phyloP scores from a whole-genome alignment of 371 early-diverging fungal species.

The Dichotomocladium elegans region DNA sequence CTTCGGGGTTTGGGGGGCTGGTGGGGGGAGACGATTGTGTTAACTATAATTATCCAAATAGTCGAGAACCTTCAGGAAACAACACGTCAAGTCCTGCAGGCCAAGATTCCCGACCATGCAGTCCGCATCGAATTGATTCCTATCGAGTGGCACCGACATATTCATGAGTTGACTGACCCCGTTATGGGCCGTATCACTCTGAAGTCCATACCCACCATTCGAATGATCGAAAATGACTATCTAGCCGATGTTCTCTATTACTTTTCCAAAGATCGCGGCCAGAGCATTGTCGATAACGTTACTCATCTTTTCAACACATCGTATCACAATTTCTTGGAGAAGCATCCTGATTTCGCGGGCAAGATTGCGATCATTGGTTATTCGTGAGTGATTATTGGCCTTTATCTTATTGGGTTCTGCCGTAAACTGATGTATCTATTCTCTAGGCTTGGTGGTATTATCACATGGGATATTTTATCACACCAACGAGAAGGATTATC shows the following conservation, averaged over 20 bases:
- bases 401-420: no score
- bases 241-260: slow-evolving; percentile 66
- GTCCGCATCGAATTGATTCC: slow-evolving; percentile 52
- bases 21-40: no score
- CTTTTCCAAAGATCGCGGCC: slow-evolving; percentile 53
- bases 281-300: slow-evolving; percentile 54
- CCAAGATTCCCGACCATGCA: slow-evolving; percentile 47
- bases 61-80: slow-evolving; percentile 55
- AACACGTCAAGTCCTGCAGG: slow-evolving; percentile 47
- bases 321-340: slow-evolving; percentile 48
- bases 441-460: slow-evolving; percentile 56
- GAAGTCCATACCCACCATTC: slow-evolving; percentile 61
- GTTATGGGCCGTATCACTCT: slow-evolving; percentile 53
- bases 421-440: no score
- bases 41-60: slow-evolving; percentile 8
- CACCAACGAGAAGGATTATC: slow-evolving; percentile 29
- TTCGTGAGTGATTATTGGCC: slow-evolving; percentile 43
- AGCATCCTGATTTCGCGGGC: slow-evolving; percentile 57
- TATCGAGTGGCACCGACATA: slow-evolving; percentile 49
- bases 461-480: slow-evolving; percentile 59
- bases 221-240: slow-evolving; percentile 65
- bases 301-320: slow-evolving; percentile 53
- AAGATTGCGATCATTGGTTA: slow-evolving; percentile 58
- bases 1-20: neutral
- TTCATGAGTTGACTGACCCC: slow-evolving; percentile 53